These are phyloP conservation scores for Litchi chinensis DNA, from an alignment of 345 rosid genomes.

Conservation along the genomic window DNA sequence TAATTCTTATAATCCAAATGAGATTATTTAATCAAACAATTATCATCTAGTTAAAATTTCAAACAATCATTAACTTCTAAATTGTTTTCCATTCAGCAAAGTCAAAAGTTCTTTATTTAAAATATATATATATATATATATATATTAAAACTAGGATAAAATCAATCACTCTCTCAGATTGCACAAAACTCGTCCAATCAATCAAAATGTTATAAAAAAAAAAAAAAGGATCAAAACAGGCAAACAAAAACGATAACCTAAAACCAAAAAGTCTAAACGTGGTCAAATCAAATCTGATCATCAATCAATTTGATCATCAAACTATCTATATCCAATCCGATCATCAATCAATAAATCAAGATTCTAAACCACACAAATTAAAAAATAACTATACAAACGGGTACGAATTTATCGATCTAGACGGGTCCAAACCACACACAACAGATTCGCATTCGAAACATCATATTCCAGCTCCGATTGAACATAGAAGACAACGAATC, in stretches of 20 bases:
- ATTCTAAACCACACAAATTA: background rate
- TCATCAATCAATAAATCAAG: background rate
- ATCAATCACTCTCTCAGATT: background rate
- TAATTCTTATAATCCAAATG: background rate
- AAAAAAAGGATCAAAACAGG: background rate
- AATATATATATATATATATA: too few relatives aligned
- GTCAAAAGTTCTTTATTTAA: too few relatives aligned
- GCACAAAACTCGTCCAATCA: background rate
- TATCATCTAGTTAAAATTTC: too few relatives aligned
- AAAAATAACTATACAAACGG: too few relatives aligned
- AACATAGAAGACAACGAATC: too few relatives aligned
- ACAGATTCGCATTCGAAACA: background rate
- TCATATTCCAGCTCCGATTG: background rate
- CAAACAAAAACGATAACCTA: background rate
- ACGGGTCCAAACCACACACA: background rate
- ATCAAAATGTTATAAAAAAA: background rate
- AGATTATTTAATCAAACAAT: too few relatives aligned
- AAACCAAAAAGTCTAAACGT: background rate
- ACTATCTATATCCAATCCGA: background rate
- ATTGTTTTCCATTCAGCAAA: too few relatives aligned
- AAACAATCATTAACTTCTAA: too few relatives aligned
- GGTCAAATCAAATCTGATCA: background rate
- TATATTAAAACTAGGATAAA: too few relatives aligned
- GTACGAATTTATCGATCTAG: background rate
- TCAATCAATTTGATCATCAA: background rate